These are phyloP conservation scores for Penicillium tannophilum DNA, from an alignment of 495 filamentous ascomycete species.

Conservation along the genomic window DNA sequence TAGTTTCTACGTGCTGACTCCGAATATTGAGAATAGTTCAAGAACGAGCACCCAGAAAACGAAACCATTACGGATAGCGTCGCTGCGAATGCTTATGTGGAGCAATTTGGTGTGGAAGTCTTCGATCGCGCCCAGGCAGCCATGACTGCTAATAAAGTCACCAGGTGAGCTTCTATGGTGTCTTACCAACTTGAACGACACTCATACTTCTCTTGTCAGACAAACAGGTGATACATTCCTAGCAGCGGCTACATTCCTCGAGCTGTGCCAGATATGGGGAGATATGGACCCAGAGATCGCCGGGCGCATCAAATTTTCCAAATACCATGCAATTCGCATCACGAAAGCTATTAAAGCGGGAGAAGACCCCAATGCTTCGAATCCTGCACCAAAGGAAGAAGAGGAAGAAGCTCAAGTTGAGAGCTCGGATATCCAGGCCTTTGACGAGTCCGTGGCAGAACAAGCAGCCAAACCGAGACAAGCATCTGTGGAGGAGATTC, in stretches of 20 bases:
- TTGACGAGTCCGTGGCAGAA: constrained; percentile 40
- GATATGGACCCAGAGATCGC: constrained; percentile 71
- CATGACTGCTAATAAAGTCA: constrained; percentile 80
- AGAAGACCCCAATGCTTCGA: constrained; percentile 88
- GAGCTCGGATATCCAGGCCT: constrained; percentile 51
- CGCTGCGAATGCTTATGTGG: constrained; percentile 86
- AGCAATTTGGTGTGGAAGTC: constrained; percentile 88
- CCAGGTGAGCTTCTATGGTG: constrained; percentile 59
- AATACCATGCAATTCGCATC: constrained; percentile 93
- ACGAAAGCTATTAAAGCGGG: constrained; percentile 87
- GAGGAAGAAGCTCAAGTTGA: constrained; percentile 28
- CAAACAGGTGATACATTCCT: constrained; percentile 93
- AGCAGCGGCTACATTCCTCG: constrained; percentile 88
- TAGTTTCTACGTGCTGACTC: constrained; percentile 13
- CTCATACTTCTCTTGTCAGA: constrained; percentile 42
- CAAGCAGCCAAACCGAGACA: constrained; percentile 48
- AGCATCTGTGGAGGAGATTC: constrained; percentile 58
- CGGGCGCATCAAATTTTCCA: constrained; percentile 91
- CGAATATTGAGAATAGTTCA: constrained; percentile 54
- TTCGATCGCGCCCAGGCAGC: constrained; percentile 81
- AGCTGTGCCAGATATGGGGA: constrained; percentile 83
- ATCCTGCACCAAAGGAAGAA: constrained; percentile 62
- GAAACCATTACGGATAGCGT: constrained; percentile 81
- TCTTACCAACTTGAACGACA: constrained; percentile 3
- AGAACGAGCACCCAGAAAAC: constrained; percentile 60